Conservation (phyloP, 257 asterid species). For the Nicotiana benthamiana region DNA sequence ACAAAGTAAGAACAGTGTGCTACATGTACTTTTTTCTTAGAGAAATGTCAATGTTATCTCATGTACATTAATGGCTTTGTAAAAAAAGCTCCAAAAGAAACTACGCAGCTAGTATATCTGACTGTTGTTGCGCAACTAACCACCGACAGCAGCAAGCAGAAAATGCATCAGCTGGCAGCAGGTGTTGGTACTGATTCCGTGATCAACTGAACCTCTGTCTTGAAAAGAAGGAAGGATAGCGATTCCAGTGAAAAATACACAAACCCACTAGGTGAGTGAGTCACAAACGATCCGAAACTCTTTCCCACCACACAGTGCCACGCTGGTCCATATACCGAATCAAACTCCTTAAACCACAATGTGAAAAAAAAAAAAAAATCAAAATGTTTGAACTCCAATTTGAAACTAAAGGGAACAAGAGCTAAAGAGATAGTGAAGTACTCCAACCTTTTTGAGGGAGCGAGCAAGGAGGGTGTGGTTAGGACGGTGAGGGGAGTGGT, state of each 20-base stretch:
- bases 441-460: constrained; percentile 57
- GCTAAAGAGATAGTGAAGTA: neutral
- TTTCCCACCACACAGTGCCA: constrained; percentile 92
- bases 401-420: neutral
- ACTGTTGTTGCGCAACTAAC: neutral
- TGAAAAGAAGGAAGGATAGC: constrained; percentile 68
- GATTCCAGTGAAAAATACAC: constrained; percentile 68
- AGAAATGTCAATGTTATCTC: neutral
- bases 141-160: neutral
- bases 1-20: neutral
- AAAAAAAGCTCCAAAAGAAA: neutral
- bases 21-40: neutral
- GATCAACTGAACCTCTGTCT: constrained; percentile 64
- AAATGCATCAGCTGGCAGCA: neutral
- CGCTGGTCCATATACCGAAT: constrained; percentile 76
- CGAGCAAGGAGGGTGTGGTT: constrained; percentile 65
- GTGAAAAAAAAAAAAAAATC: neutral
- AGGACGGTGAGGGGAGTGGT: constrained; percentile 40
- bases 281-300: constrained; percentile 87
- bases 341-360: constrained; percentile 50
- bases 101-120: neutral
- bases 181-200: constrained; percentile 8
- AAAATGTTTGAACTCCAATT: neutral
- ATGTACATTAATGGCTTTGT: neutral
- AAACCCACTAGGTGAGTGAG: constrained; percentile 80